phyloP scores from a whole-genome alignment of 1,139 yeast genomes.

The Suhomyces ambrosiae region DNA sequence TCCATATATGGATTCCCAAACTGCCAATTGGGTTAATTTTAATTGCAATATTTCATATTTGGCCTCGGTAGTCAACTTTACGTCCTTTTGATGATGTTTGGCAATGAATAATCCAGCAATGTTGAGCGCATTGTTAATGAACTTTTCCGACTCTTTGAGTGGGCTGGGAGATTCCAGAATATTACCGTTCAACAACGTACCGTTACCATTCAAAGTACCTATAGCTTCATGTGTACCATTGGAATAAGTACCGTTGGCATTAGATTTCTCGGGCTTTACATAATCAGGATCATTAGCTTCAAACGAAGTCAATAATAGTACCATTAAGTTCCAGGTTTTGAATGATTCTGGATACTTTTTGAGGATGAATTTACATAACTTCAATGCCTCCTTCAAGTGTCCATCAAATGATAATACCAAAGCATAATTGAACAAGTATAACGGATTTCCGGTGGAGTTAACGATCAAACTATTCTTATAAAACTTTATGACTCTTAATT shows the following conservation, averaged over 20 bases:
- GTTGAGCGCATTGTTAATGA: constrained; percentile 45
- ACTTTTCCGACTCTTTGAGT: constrained; percentile 36
- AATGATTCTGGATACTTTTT: constrained; percentile 48
- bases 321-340: constrained; percentile 49
- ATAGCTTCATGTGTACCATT: constrained; percentile 6
- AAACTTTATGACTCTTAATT: constrained; percentile 23
- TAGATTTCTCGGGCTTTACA: constrained; percentile 10
- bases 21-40: constrained; percentile 73
- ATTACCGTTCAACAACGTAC: not conserved
- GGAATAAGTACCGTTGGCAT: not conserved
- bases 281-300: constrained; percentile 30
- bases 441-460: constrained; percentile 41
- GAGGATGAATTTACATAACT: constrained; percentile 45
- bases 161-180: not conserved
- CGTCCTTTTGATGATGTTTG: constrained; percentile 33
- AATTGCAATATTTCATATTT: constrained; percentile 67
- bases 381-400: constrained; percentile 32
- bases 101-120: constrained; percentile 43
- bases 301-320: constrained; percentile 32
- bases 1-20: constrained; percentile 67
- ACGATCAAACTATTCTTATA: constrained; percentile 43
- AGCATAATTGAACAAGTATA: constrained; percentile 41
- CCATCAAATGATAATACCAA: constrained; percentile 36
- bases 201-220: constrained; percentile 4
- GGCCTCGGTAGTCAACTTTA: constrained; percentile 34